phyloP scores from a whole-genome alignment of 2,329 filamentous ascomycete species.

The Blastomyces percursus region DNA sequence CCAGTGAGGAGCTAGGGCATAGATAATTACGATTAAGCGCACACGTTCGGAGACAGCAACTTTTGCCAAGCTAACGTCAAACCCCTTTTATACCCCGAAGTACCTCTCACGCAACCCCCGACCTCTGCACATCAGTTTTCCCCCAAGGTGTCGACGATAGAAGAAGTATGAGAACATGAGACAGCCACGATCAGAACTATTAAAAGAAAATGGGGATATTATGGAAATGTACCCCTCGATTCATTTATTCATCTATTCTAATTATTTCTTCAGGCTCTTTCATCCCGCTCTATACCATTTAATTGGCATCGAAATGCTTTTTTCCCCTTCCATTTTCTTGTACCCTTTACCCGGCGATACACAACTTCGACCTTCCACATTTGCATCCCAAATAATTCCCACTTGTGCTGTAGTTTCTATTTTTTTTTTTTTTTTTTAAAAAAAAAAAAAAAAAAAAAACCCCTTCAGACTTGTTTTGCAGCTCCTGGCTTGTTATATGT shows the following conservation, averaged over 20 bases:
- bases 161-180: slow-evolving; percentile 3
- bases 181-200: slow-evolving; percentile 1
- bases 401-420: slow-evolving; percentile 1
- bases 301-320: slow-evolving; percentile 1
- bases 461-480: background rate
- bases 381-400: background rate
- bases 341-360: background rate
- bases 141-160: background rate
- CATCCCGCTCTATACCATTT: slow-evolving; percentile 1
- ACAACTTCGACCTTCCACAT: background rate
- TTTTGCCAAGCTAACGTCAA: background rate
- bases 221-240: slow-evolving; percentile 1
- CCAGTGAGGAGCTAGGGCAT: slow-evolving; percentile 7
- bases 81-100: slow-evolving; percentile 1
- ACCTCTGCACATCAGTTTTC: background rate
- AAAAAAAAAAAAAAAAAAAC: background rate
- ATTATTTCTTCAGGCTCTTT: slow-evolving; percentile 3
- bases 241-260: background rate
- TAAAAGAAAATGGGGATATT: slow-evolving; percentile 3
- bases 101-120: background rate
- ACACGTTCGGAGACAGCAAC: slow-evolving; percentile 3
- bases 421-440: too few relatives aligned
- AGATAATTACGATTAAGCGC: background rate
- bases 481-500: background rate
- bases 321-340: background rate